These are phyloP conservation scores for Thalassiosira hispida DNA, from an alignment of 352 stramenopile genomes.

Conservation along the genomic window DNA sequence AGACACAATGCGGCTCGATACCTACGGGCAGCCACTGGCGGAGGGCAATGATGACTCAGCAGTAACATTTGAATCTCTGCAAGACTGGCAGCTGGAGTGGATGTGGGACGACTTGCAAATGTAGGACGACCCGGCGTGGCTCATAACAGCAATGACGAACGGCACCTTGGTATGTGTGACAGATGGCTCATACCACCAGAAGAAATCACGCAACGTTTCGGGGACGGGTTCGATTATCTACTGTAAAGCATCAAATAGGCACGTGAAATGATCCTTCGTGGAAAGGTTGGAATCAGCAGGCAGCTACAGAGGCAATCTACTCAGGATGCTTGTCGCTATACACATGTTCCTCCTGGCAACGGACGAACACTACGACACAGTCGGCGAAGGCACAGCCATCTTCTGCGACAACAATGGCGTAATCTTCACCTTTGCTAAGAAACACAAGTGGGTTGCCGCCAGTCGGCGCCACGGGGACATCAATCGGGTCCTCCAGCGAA, in stretches of 20 bases:
- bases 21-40: neutral
- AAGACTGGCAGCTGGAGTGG: conserved; percentile 3
- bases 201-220: neutral
- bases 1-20: neutral
- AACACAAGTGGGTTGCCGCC: neutral
- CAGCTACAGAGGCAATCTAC: conserved; percentile 1
- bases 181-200: conserved; percentile 1
- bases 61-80: neutral
- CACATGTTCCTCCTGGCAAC: neutral
- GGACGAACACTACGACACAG: neutral
- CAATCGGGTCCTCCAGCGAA: neutral
- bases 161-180: neutral
- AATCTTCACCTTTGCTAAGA: neutral
- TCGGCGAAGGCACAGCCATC: neutral
- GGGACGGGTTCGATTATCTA: neutral
- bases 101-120: conserved; percentile 8
- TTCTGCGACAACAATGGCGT: conserved; percentile 1
- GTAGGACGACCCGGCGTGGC: neutral
- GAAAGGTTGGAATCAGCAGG: neutral
- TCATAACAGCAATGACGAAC: neutral
- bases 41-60: neutral
- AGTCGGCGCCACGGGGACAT: neutral
- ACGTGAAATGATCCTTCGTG: neutral
- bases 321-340: neutral
- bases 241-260: neutral